These are phyloP conservation scores for Striga asiatica DNA, from an alignment of 257 asterid genomes.

Conservation along the genomic window DNA sequence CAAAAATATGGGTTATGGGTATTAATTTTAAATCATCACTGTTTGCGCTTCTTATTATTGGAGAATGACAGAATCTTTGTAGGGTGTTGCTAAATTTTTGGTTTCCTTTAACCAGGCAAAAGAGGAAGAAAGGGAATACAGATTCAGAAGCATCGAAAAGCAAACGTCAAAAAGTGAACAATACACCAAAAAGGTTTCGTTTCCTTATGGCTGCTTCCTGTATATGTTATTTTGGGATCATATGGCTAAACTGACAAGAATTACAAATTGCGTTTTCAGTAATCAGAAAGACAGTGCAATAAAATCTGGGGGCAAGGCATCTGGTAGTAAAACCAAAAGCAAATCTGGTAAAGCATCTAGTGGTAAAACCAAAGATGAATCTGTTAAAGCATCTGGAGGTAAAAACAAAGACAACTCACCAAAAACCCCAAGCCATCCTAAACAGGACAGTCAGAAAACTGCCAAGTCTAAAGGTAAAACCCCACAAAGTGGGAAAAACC, in stretches of 20 bases:
- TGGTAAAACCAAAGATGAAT: slow-evolving; percentile 30
- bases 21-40: too few species aligned
- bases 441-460: slow-evolving; percentile 31
- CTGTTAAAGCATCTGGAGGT: slow-evolving; percentile 32
- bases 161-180: slow-evolving; percentile 41
- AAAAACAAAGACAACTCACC: slow-evolving; percentile 35
- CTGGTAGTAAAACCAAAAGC: slow-evolving; percentile 16
- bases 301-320: slow-evolving; percentile 37
- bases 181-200: slow-evolving; percentile 51
- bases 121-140: slow-evolving; percentile 41
- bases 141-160: slow-evolving; percentile 31
- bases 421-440: slow-evolving; percentile 35
- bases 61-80: not conserved
- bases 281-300: slow-evolving; percentile 35
- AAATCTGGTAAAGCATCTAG: slow-evolving; percentile 19
- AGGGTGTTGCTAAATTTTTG: slow-evolving; percentile 13
- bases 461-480: slow-evolving; percentile 47
- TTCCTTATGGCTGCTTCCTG: not conserved
- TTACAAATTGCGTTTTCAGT: slow-evolving; percentile 28
- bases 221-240: not conserved
- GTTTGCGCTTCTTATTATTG: not conserved
- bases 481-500: slow-evolving; percentile 23
- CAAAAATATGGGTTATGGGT: too few species aligned
- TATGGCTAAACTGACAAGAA: slow-evolving; percentile 5
- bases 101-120: slow-evolving; percentile 36